Conservation (phyloP, 441 rosid genomes). For the Dalechampia spathulata region DNA sequence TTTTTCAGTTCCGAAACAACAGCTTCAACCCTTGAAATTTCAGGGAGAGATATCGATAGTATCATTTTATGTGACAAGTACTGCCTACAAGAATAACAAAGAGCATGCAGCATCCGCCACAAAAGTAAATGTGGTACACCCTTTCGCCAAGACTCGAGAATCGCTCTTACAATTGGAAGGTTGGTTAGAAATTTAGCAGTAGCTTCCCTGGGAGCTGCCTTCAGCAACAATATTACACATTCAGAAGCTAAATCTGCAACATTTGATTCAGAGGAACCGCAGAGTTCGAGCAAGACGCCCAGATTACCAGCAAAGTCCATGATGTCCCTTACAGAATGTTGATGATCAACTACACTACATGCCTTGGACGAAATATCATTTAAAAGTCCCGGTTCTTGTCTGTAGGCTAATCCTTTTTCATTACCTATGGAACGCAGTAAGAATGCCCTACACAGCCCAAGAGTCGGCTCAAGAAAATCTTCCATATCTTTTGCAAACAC, state of each 20-base stretch:
- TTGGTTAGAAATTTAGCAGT: conserved; percentile 75
- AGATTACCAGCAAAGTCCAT: conserved; percentile 66
- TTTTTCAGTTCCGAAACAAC: conserved; percentile 53
- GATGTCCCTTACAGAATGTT: conserved; percentile 60
- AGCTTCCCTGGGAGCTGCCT: conserved; percentile 94
- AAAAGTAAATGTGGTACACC: conserved; percentile 35
- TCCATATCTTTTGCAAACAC: conserved; percentile 85
- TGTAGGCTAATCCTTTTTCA: conserved; percentile 39
- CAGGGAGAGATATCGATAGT: conserved; percentile 56
- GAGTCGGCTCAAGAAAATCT: conserved; percentile 88
- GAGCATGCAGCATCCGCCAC: conserved; percentile 68
- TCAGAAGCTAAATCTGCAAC: conserved; percentile 74
- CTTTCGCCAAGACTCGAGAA: conserved; percentile 60
- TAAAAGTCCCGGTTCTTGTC: conserved; percentile 55
- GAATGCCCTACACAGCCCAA: conserved; percentile 73
- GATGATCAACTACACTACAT: conserved; percentile 39
- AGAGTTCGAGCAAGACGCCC: conserved; percentile 57
- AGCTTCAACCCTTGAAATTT: conserved; percentile 54
- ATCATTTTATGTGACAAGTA: conserved; percentile 79
- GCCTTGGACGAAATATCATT: conserved; percentile 37
- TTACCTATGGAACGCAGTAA: conserved; percentile 55
- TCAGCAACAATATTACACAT: conserved; percentile 60
- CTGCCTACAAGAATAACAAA: conserved; percentile 77
- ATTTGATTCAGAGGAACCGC: conserved; percentile 37
- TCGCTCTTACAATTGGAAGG: conserved; percentile 56